These are phyloP conservation scores for Hypholoma sublateritium DNA, from an alignment of 768 basidiomycete genomes.

Conservation along the genomic window DNA sequence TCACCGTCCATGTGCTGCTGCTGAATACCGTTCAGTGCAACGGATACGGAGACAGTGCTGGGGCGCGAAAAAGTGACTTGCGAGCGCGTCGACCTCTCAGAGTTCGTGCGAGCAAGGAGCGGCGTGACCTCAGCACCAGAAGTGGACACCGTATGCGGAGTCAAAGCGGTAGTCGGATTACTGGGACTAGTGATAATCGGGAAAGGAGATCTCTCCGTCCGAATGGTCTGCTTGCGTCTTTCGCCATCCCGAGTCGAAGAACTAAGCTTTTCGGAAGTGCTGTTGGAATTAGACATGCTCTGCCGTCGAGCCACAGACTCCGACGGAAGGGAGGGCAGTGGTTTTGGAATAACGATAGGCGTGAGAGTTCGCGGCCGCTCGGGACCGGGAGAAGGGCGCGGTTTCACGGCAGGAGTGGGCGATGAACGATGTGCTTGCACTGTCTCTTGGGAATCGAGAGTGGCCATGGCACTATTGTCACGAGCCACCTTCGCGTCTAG, in stretches of 20 bases:
- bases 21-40: constrained; percentile 56
- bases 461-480: constrained; percentile 20
- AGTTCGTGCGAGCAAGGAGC: constrained; percentile 45
- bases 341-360: constrained; percentile 54
- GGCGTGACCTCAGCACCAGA: constrained; percentile 32
- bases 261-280: neutral
- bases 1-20: constrained; percentile 45
- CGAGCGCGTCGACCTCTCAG: constrained; percentile 42
- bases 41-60: constrained; percentile 48
- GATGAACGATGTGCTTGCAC: constrained; percentile 35
- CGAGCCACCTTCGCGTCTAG: constrained; percentile 15
- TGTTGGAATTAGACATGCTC: constrained; percentile 3
- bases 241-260: constrained; percentile 12
- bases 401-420: constrained; percentile 41
- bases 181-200: constrained; percentile 50
- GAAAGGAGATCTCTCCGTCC: constrained; percentile 40
- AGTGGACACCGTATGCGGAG: constrained; percentile 61
- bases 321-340: constrained; percentile 59
- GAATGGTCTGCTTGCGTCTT: constrained; percentile 39
- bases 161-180: constrained; percentile 66
- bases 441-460: constrained; percentile 44
- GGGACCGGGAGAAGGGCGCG: constrained; percentile 12
- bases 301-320: constrained; percentile 39
- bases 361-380: constrained; percentile 50
- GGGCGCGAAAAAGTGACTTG: constrained; percentile 69